These are phyloP conservation scores for Amauroascus verrucosus DNA, from an alignment of 2,329 filamentous ascomycete genomes.

Conservation along the genomic window DNA sequence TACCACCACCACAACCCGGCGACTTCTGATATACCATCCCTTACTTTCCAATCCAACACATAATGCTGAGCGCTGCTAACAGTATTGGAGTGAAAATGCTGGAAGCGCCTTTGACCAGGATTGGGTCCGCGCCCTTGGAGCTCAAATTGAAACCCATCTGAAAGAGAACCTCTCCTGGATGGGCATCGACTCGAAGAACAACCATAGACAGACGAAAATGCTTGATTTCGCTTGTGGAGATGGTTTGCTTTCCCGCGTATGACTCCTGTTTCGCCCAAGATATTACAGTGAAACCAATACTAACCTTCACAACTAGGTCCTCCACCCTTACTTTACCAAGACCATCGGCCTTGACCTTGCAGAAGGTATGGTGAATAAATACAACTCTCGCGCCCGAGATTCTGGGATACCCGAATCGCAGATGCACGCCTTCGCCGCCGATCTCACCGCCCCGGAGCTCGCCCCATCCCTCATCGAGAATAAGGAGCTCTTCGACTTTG, in stretches of 20 bases:
- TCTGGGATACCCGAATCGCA: slow-evolving; percentile 5
- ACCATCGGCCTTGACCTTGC: slow-evolving; percentile 17
- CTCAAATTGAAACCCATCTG: slow-evolving; percentile 10
- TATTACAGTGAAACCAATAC: not conserved
- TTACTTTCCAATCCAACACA: not conserved
- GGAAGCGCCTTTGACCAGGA: slow-evolving; percentile 11
- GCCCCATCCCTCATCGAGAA: not conserved
- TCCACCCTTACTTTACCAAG: slow-evolving; percentile 14
- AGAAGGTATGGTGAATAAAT: slow-evolving; percentile 15
- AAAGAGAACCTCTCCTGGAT: slow-evolving; percentile 16
- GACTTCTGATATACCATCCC: not conserved
- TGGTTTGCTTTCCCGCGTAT: slow-evolving; percentile 15
- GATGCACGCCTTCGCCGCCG: slow-evolving; percentile 15
- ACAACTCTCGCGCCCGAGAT: slow-evolving; percentile 12
- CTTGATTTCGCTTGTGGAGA: slow-evolving; percentile 18
- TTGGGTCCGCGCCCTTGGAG: slow-evolving; percentile 13
- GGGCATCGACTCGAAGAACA: slow-evolving; percentile 7
- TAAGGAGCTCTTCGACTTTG: slow-evolving; percentile 16
- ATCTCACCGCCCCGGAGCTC: slow-evolving; percentile 8
- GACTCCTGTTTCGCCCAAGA: not conserved
- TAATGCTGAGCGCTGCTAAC: not conserved
- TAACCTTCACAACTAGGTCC: slow-evolving; percentile 1
- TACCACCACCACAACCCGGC: not conserved
- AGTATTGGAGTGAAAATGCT: slow-evolving; percentile 3
- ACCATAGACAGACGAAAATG: slow-evolving; percentile 12